Base-by-base conservation (phyloP, 306 rosid genomes). In the Prunus armeniaca region DNA sequence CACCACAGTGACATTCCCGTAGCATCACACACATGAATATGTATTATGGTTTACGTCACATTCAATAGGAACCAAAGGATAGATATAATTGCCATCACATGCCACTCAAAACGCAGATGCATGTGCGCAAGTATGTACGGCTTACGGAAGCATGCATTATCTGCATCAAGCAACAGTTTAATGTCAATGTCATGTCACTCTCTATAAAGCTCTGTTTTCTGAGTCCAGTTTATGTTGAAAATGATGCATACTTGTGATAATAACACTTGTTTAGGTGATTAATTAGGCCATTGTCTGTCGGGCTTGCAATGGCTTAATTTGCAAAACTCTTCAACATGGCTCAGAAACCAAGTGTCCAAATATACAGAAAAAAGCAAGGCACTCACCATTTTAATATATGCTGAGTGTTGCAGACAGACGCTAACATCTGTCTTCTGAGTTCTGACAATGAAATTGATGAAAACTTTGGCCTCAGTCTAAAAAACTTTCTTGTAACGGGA, bases 11-110 rank as follows among this genome's bases (percentile, higher is more conserved):
- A 1, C 2, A 38, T 38, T 38, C 43, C 9, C 9, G 0, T 38
- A 38, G 1, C 9, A 69, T 55, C 69, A 18, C n/a, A 30, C 71
- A 27, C 25, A 66, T 79, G 77, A 41, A 81, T 71, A 50, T 66
- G 70, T 27, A 65, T 74, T 77, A 41, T 60, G 60, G 66, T 54
- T 77, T n/a, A 61, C 69, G 76, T 38, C 85, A 41, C 82, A 50
- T 38, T 64, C 69, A 63, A 60, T 11, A 45, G 46, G 67, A 57
- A 28, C 28, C 69, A 17, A 73, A 67, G 24, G 22, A 5, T 19
- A 2, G 47, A 67, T 7, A 22, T 50, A 78, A 79, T 55, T 50
- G 62, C 15, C 25, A 67, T 67, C 79, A 60, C 79, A 76, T 76
- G 78, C 49, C 63, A 7, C 46, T 20, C 6, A 27, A 30, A 76